A percentile compares a stretch with the other conserved stretches of the same genome.
Evolutionary conservation across 2,329 filamentous ascomycete genomes (phyloP).

Genomic region (Colletotrichum endophyticum): DNA sequence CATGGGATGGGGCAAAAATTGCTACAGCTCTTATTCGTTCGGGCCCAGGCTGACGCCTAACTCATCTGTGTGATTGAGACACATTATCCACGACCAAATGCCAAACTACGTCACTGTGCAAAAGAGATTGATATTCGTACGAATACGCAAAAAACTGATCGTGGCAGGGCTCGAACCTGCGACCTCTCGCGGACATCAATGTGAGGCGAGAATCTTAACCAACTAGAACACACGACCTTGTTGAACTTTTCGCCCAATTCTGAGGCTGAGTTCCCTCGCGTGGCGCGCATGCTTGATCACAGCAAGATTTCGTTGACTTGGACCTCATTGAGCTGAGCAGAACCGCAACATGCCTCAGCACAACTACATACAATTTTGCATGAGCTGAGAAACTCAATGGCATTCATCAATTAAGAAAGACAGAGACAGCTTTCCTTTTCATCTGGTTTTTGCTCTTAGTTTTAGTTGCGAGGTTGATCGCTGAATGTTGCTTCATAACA

Average conservation of each 20-base stretch:
- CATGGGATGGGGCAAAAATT: not conserved
- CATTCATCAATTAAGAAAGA: not conserved
- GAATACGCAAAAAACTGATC: slow-evolving; percentile 3
- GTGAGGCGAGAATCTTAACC: slow-evolving; percentile 21
- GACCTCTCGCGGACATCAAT: slow-evolving; percentile 12
- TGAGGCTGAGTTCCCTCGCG: not conserved
- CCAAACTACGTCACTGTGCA: not conserved
- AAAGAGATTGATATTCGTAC: not conserved
- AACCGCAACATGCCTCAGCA: not conserved
- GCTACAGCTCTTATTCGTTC: not conserved
- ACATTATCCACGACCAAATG: not conserved
- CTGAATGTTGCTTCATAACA: not conserved
- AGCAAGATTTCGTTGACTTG: not conserved
- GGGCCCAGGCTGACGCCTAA: not conserved
- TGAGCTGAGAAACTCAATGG: not conserved
- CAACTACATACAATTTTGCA: not conserved
- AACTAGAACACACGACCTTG: slow-evolving; percentile 20
- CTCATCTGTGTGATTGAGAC: not conserved
- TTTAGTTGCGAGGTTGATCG: not conserved
- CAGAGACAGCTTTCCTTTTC: not conserved
- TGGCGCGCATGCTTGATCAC: not conserved
- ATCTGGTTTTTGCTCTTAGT: not conserved
- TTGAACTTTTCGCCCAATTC: accelerated
- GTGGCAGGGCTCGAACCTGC: slow-evolving; percentile 23
- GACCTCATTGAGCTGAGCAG: not conserved